Evolutionary conservation across 306 rosid genomes (phyloP).

Genomic region (Alnus glutinosa): DNA sequence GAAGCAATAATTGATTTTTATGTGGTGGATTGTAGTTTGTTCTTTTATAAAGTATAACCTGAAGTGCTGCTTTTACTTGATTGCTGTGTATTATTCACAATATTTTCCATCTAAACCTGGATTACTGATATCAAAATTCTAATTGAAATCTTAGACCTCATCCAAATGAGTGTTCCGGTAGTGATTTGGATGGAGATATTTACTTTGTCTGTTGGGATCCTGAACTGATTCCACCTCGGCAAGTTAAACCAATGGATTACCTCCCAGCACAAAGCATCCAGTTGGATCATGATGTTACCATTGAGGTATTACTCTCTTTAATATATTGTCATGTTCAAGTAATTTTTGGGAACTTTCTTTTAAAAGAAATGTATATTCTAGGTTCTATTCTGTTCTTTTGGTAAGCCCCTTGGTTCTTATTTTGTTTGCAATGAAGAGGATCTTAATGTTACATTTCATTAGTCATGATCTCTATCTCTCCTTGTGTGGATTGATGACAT

Average conservation of each 20-base stretch:
- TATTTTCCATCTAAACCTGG: neutral
- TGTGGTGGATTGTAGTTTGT: neutral
- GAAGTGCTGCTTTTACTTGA: neutral
- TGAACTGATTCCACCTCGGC: conserved; percentile 32
- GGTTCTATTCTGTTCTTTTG: neutral
- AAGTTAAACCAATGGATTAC: conserved; percentile 42
- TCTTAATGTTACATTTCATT: neutral
- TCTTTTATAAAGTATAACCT: neutral
- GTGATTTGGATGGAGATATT: conserved; percentile 36
- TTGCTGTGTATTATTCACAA: neutral
- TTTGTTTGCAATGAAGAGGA: neutral
- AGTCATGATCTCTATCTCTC: neutral
- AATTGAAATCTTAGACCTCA: conserved; percentile 39
- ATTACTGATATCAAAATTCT: conserved; percentile 1
- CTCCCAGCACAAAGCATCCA: conserved; percentile 31
- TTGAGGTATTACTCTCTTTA: conserved; percentile 38
- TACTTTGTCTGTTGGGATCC: conserved; percentile 41
- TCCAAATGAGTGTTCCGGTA: conserved; percentile 57
- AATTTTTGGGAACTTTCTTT: neutral
- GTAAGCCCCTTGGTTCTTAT: neutral
- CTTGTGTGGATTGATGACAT: neutral
- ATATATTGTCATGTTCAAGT: neutral
- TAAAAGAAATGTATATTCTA: neutral
- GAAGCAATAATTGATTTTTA: neutral
- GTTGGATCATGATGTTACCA: conserved; percentile 41